Percentiles rank a stretch among this genome's conserved stretches.
Evolutionary conservation across 2,329 filamentous ascomycete genomes (phyloP).

Genomic region (Penicillium sp.): DNA sequence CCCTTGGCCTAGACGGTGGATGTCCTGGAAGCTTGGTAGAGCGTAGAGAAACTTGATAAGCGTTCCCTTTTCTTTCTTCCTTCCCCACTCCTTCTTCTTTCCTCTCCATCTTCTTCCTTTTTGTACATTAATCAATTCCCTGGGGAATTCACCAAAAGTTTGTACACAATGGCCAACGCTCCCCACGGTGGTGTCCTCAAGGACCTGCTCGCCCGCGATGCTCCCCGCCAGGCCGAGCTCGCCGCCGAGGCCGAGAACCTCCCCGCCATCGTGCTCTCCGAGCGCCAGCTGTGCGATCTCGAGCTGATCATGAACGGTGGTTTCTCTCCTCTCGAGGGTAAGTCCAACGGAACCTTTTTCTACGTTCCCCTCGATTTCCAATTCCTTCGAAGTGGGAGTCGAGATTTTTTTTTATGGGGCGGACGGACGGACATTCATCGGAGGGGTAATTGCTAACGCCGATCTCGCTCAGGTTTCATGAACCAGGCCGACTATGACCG

Average conservation of each 20-base stretch:
- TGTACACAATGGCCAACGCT: slow-evolving; percentile 48
- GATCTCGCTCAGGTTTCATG: slow-evolving; percentile 76
- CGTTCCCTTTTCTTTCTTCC: slow-evolving; percentile 1
- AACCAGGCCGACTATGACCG: slow-evolving; percentile 95
- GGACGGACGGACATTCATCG: slow-evolving; percentile 9
- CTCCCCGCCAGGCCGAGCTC: slow-evolving; percentile 76
- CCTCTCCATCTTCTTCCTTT: slow-evolving; percentile 7
- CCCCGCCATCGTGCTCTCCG: slow-evolving; percentile 77
- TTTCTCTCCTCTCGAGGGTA: slow-evolving; percentile 96
- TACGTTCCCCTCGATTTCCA: neutral
- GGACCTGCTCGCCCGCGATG: slow-evolving; percentile 93
- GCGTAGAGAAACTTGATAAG: slow-evolving; percentile 7
- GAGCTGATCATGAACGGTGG: slow-evolving; percentile 96
- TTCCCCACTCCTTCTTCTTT: neutral
- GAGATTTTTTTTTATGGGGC: slow-evolving; percentile 4
- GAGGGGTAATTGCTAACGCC: slow-evolving; percentile 19
- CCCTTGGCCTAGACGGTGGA: neutral
- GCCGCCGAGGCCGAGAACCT: slow-evolving; percentile 80
- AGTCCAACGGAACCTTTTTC: slow-evolving; percentile 33
- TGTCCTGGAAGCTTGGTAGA: slow-evolving; percentile 1
- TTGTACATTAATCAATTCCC: slow-evolving; percentile 7
- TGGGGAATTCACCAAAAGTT: slow-evolving; percentile 1
- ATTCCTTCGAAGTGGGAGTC: neutral
- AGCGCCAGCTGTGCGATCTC: slow-evolving; percentile 96
- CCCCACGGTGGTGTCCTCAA: slow-evolving; percentile 93